phyloP scores from a whole-genome alignment of 2,329 filamentous ascomycete species.

The Exophiala lecanii-corni region DNA sequence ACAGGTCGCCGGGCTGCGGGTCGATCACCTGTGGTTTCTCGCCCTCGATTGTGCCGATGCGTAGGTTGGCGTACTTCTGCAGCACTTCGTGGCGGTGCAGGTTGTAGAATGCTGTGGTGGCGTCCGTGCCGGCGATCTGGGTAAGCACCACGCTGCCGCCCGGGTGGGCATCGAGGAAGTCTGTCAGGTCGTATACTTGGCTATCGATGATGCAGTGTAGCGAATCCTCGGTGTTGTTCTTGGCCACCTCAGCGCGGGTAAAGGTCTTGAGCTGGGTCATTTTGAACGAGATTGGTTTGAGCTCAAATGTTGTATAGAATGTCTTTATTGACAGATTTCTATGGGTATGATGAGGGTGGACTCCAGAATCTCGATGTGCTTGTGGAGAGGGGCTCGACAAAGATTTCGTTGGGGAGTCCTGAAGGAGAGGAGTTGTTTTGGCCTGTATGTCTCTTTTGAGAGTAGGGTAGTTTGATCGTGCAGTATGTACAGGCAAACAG shows the following conservation, averaged over 20 bases:
- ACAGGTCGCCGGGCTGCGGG: slow-evolving; percentile 66
- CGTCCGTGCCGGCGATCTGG: slow-evolving; percentile 41
- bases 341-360: no score
- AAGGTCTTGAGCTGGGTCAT: slow-evolving; percentile 11
- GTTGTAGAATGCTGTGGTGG: slow-evolving; percentile 61
- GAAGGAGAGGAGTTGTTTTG: no score
- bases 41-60: slow-evolving; percentile 68
- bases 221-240: slow-evolving; percentile 49
- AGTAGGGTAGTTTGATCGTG: no score
- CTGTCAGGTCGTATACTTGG: slow-evolving; percentile 57
- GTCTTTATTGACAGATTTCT: slow-evolving; percentile 18
- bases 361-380: no score
- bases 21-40: slow-evolving; percentile 71
- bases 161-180: slow-evolving; percentile 57
- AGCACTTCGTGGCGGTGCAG: slow-evolving; percentile 88
- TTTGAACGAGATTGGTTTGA: slow-evolving; percentile 6
- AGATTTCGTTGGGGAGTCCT: no score
- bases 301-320: no score
- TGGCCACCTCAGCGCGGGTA: slow-evolving; percentile 37
- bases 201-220: slow-evolving; percentile 55
- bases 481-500: no score
- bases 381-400: no score
- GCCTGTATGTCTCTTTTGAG: no score
- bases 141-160: slow-evolving; percentile 38
- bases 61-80: slow-evolving; percentile 68